These are phyloP conservation scores for Mycena belliarum DNA, from an alignment of 768 basidiomycete genomes.

Conservation along the genomic window DNA sequence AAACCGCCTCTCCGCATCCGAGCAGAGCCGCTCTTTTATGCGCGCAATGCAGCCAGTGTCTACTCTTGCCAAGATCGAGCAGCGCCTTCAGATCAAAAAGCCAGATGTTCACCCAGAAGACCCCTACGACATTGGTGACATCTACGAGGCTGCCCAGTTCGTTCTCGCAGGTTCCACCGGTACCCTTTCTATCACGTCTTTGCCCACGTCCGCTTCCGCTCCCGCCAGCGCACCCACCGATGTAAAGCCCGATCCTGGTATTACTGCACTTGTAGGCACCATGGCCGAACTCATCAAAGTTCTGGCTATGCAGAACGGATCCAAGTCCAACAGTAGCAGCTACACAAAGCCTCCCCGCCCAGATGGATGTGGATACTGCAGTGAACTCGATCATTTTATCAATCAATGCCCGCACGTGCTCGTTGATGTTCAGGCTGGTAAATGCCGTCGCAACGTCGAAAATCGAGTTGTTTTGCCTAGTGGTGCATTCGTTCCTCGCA, in stretches of 20 bases:
- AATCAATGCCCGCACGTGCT: constrained; percentile 24
- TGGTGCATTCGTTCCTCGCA: constrained; percentile 25
- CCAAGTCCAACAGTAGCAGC: neutral
- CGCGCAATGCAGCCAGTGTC: constrained; percentile 10
- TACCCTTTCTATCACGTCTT: neutral
- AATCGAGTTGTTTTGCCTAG: constrained; percentile 26
- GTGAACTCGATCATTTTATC: constrained; percentile 26
- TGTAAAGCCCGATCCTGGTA: constrained; percentile 7
- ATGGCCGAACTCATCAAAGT: constrained; percentile 5
- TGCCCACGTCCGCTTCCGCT: neutral
- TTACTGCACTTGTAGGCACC: constrained; percentile 3
- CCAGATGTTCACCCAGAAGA: constrained; percentile 27
- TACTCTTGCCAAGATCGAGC: constrained; percentile 2
- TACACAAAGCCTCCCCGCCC: neutral
- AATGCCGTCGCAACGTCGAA: constrained; percentile 24
- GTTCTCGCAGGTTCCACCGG: constrained; percentile 12
- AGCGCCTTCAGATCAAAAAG: constrained; percentile 23
- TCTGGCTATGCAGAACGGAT: neutral
- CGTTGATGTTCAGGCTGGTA: constrained; percentile 21
- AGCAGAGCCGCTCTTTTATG: constrained; percentile 25
- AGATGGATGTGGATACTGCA: constrained; percentile 24
- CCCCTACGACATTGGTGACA: constrained; percentile 23
- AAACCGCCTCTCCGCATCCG: constrained; percentile 14
- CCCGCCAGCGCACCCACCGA: neutral
- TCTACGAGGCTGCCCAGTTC: constrained; percentile 24